These are phyloP conservation scores for Mycena belliarum DNA, from an alignment of 768 basidiomycete species.

Conservation along the genomic window DNA sequence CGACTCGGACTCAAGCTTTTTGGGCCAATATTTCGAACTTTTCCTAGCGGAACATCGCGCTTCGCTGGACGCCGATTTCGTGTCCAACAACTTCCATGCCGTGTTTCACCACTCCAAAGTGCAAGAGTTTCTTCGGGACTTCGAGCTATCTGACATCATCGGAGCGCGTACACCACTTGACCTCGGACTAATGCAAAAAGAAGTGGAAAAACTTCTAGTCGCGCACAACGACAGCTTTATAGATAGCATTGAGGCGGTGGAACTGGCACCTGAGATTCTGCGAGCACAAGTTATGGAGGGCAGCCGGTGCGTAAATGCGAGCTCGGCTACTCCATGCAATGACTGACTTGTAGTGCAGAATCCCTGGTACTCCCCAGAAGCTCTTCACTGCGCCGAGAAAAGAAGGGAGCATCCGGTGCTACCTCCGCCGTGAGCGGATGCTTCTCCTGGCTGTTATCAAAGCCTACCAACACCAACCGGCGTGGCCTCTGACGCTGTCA, in stretches of 20 bases:
- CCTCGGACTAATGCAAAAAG: background rate
- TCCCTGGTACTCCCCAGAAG: background rate
- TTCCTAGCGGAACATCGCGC: background rate
- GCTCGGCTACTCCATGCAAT: background rate
- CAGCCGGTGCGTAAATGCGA: background rate
- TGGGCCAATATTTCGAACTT: background rate
- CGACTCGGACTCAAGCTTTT: background rate
- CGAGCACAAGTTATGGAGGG: background rate
- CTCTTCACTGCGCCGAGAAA: background rate
- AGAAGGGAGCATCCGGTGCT: background rate
- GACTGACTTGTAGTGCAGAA: background rate
- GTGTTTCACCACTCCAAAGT: background rate
- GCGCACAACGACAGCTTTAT: background rate
- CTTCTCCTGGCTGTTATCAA: background rate
- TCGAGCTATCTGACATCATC: background rate
- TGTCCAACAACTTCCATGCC: conserved; percentile 2
- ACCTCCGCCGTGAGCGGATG: background rate
- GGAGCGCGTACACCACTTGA: background rate
- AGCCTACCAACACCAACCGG: background rate
- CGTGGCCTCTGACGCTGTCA: background rate
- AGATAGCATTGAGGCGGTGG: background rate
- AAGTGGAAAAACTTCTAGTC: background rate
- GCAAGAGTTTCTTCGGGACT: background rate
- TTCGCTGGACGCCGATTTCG: background rate
- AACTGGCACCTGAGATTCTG: background rate